Base-by-base conservation (phyloP, 208 protist species). In the Acanthamoeba divionensis region DNA sequence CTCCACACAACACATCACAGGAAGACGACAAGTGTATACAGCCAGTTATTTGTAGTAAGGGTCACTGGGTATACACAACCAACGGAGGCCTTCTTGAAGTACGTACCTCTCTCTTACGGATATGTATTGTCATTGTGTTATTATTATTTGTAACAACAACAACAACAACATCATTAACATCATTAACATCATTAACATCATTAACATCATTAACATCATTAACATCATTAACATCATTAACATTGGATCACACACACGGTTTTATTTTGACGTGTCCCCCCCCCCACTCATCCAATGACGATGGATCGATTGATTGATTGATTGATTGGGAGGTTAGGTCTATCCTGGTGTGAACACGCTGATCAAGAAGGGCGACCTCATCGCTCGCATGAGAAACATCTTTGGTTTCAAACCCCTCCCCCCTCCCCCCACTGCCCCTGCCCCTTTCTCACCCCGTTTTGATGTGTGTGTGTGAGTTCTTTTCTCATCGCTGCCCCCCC, bases 31-130 rank as follows among this genome's bases (percentile, higher is more conserved):
- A 48, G 50, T 24, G n/a, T 21, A 85, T 38, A 5, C 33, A 31
- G 75, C 15, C 87, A 1, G 69, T 83, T 8, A 47, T 91, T 4
- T 90, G 89, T 50, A 82, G 38, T 26, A 36, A 47, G n/a, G 83
- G 60, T 3, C 77, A 60, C 80, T 91, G 89, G 89, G 79, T 80
- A 6, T 91, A 67, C 57, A 91, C 89, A 18, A 73, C 24, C 4
- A 31, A 31, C 24, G 89, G 89, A 33, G 89, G 89, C 63, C 55
- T 91, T 24, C 89, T 91, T n/a, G 50, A 65, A 21, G 47, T 90
- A 29, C n/a, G n/a, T 26, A 33, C 7, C 69, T 50, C 7, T 69
- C 52, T 57, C 52, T 57, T 57, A 21, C 18, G 15, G 52, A 57
- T n/a, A n/a, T n/a, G n/a, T n/a, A n/a, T n/a, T n/a, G n/a, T n/a